Evolutionary conservation across 139 green algal genomes (phyloP).

Genomic region (Coelastrella sp.): DNA sequence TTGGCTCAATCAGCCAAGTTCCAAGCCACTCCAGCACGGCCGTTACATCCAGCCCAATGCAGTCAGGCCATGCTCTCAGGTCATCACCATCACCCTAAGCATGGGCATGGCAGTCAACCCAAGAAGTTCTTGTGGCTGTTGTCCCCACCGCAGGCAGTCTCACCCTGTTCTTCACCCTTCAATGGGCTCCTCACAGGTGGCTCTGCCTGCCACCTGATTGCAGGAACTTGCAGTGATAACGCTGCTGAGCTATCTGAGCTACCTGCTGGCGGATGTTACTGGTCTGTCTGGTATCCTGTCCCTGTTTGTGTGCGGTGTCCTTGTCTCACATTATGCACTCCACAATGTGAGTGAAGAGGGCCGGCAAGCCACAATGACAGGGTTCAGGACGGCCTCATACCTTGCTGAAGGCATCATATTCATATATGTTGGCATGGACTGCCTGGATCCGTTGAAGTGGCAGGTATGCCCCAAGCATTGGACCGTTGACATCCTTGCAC

Average conservation of each 20-base stretch:
- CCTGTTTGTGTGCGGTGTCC: slow-evolving; percentile 88
- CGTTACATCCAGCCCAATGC: no score
- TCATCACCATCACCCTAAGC: no score
- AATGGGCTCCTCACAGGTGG: no score
- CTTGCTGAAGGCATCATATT: slow-evolving; percentile 86
- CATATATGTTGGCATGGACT: slow-evolving; percentile 87
- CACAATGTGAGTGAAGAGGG: slow-evolving; percentile 65
- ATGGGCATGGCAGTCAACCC: no score
- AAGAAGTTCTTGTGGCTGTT: no score
- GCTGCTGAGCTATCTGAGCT: slow-evolving; percentile 82
- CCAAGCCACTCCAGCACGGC: no score
- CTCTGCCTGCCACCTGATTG: no score
- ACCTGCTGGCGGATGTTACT: slow-evolving; percentile 82
- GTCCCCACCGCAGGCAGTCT: no score
- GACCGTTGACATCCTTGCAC: background rate
- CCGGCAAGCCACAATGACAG: slow-evolving; percentile 52
- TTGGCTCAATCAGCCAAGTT: no score
- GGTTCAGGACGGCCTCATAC: slow-evolving; percentile 71
- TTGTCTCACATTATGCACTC: slow-evolving; percentile 81
- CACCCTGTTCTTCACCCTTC: no score
- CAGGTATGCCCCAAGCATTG: slow-evolving; percentile 44
- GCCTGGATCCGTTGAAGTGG: slow-evolving; percentile 84
- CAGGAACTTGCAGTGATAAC: slow-evolving; percentile 76
- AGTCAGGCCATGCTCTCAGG: no score
- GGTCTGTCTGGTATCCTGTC: slow-evolving; percentile 88